Evolutionary conservation across 2,329 filamentous ascomycete genomes (phyloP), one percentile per base, ranked within the genome.

Genomic region (Blastomyces gilchristii): DNA sequence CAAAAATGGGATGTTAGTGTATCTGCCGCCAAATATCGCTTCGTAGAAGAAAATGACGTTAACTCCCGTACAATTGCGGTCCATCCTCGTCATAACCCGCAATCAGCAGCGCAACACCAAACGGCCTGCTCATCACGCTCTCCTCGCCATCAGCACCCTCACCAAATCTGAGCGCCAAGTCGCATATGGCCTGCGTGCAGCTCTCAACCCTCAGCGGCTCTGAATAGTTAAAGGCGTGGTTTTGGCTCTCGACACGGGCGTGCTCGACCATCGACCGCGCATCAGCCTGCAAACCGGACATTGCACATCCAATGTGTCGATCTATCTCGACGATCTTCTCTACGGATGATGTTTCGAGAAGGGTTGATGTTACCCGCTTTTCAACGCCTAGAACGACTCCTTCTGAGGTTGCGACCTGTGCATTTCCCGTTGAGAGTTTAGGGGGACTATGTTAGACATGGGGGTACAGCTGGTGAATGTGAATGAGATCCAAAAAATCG

Each of bases 261-360:
- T 99, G 94, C 82, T 99, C 94, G 68, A 99, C 86, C 89, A 99
- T 96, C 79, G 89, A 94, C 74, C 94, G 89, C 67, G 94, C 94
- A 77, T 99, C 94, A 72, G 94, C 94, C 82, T 99, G 94, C 68
- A 99, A 85, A 57, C 94, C 94, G 47, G 89, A 94, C 92, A 99
- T 99, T 80, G 94, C 94, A 80, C 94, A 97, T 73, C 94, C 94
- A 71, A 99, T 97, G 82, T 99, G 94, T 75, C 90, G 87, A 81
- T 99, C 94, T 77, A 99, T 97, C 78, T 99, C 94, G 77, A 99
- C 93, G 72, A 99, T 97, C 86, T 99, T 99, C 80, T 99, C 94
- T 72, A 99, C 94, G 50, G 92, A 97, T 57, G 90, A 96, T 41
- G 94, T 96, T 80, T 97, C 94, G 73, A 99, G 90, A 66, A 99